These are phyloP conservation scores for Alternaria sp. DNA, from an alignment of 2,329 filamentous ascomycete species.

Conservation along the genomic window DNA sequence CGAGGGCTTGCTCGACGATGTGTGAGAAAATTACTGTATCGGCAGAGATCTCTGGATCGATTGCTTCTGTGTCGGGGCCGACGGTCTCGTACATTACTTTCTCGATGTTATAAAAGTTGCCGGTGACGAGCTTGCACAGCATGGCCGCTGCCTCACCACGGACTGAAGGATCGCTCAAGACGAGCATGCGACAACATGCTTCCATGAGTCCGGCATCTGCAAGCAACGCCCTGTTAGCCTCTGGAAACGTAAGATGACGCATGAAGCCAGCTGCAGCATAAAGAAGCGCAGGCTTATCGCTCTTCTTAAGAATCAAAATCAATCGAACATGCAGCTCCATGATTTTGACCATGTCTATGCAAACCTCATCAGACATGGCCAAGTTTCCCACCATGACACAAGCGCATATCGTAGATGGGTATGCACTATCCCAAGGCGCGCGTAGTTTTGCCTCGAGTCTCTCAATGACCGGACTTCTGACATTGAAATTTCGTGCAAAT, in stretches of 20 bases:
- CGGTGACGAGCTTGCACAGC: slow-evolving; percentile 46
- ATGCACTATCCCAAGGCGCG: slow-evolving; percentile 22
- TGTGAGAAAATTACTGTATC: slow-evolving; percentile 40
- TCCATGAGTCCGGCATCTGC: slow-evolving; percentile 45
- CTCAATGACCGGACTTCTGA: slow-evolving; percentile 40
- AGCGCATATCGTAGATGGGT: slow-evolving; percentile 45
- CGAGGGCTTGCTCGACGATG: slow-evolving; percentile 43
- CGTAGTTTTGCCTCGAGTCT: slow-evolving; percentile 40
- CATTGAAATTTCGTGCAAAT: slow-evolving; percentile 40
- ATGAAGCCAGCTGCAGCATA: slow-evolving; percentile 51
- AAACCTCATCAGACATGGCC: slow-evolving; percentile 48
- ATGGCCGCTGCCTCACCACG: slow-evolving; percentile 49
- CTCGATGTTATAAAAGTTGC: slow-evolving; percentile 44
- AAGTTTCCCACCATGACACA: slow-evolving; percentile 53
- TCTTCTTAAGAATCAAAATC: slow-evolving; percentile 39
- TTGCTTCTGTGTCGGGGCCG: slow-evolving; percentile 23
- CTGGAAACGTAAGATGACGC: slow-evolving; percentile 50
- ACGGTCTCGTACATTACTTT: slow-evolving; percentile 39
- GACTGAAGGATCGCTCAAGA: slow-evolving; percentile 41
- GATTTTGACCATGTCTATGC: slow-evolving; percentile 48
- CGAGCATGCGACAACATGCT: slow-evolving; percentile 42
- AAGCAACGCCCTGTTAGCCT: slow-evolving; percentile 41
- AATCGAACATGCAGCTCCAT: slow-evolving; percentile 43
- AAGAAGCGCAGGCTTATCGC: slow-evolving; percentile 41
- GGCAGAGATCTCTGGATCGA: slow-evolving; percentile 26